phyloP scores from a whole-genome alignment of 2,329 filamentous ascomycete species.

The Triangularia verruculosa region DNA sequence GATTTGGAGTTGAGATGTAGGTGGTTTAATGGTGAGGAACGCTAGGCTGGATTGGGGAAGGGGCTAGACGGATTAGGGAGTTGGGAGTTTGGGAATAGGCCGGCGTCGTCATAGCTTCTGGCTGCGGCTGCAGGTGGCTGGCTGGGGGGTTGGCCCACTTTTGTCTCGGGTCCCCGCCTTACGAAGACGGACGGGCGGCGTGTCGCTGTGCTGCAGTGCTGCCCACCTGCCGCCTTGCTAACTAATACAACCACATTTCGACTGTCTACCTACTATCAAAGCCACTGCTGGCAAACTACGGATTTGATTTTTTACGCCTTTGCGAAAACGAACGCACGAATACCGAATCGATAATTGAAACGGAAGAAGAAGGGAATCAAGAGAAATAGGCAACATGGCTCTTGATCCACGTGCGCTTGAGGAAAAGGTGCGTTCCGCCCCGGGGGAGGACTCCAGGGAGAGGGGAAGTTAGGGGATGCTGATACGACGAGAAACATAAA shows the following conservation, averaged over 20 bases:
- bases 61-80: neutral
- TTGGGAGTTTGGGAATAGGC: neutral
- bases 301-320: too few relatives aligned
- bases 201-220: too few relatives aligned
- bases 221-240: neutral
- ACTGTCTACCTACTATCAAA: neutral
- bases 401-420: slow-evolving; percentile 29
- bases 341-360: neutral
- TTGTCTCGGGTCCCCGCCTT: neutral
- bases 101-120: slow-evolving; percentile 21
- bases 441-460: neutral
- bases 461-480: slow-evolving; percentile 9
- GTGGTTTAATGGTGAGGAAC: too few relatives aligned
- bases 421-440: slow-evolving; percentile 26
- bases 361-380: neutral
- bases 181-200: too few relatives aligned
- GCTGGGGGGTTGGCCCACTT: neutral
- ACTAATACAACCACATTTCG: neutral
- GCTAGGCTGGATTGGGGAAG: neutral
- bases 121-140: too few relatives aligned
- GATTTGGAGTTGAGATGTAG: neutral
- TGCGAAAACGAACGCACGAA: slow-evolving; percentile 10
- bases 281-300: neutral
- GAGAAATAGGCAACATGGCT: slow-evolving; percentile 24
- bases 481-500: slow-evolving; percentile 51